These are phyloP conservation scores for Rutstroemia sydowiana DNA, from an alignment of 2,329 filamentous ascomycete species.

Conservation along the genomic window DNA sequence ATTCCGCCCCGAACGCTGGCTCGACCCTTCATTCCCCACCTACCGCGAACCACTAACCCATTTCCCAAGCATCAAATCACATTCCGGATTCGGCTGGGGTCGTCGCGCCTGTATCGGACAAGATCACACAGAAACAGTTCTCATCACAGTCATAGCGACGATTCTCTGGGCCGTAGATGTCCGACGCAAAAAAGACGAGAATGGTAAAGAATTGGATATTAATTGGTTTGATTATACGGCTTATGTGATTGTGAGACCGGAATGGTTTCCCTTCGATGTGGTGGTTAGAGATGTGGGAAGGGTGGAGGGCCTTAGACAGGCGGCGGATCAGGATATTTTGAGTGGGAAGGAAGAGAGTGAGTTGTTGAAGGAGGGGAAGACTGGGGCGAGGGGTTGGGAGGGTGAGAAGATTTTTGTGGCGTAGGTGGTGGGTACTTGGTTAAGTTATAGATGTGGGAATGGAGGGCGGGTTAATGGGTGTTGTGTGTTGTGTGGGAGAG, in stretches of 20 bases:
- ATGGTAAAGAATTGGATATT: not conserved
- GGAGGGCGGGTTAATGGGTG: too few relatives aligned
- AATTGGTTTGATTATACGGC: constrained; percentile 6
- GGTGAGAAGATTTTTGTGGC: not conserved
- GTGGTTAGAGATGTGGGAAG: not conserved
- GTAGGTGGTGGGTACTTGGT: too few relatives aligned
- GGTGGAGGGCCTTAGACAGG: not conserved
- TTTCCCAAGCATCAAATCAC: constrained; percentile 33
- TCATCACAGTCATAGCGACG: constrained; percentile 2
- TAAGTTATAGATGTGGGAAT: too few relatives aligned
- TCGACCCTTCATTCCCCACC: constrained; percentile 14
- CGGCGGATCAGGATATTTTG: constrained; percentile 2
- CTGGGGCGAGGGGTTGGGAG: not conserved
- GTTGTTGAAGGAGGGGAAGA: not conserved
- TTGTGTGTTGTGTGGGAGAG: too few relatives aligned
- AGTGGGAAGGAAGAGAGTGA: not conserved
- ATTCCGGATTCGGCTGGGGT: constrained; percentile 43
- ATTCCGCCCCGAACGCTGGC: constrained; percentile 34
- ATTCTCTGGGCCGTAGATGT: constrained; percentile 4
- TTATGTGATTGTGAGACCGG: constrained; percentile 4
- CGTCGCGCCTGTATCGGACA: constrained; percentile 43
- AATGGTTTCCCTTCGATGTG: constrained; percentile 8
- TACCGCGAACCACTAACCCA: constrained; percentile 38
- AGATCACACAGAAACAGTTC: constrained; percentile 37
- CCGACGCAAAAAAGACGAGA: not conserved